Evolutionary conservation across 305 asterid genomes (phyloP), one percentile per base, ranked within the genome.

Genomic region (Fraxinus floribunda): DNA sequence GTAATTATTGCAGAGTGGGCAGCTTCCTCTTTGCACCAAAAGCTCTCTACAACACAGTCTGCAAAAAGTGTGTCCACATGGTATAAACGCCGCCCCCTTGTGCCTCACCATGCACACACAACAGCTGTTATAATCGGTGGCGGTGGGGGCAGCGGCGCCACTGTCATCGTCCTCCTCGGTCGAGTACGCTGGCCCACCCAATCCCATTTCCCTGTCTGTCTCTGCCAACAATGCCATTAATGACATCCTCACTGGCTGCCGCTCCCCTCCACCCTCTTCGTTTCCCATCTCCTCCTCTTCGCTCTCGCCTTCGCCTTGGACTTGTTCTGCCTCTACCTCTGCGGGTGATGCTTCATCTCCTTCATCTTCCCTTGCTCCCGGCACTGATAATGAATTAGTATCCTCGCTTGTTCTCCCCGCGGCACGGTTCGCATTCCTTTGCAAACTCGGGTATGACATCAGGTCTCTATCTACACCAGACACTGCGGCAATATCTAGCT

Each of bases 141-240:
- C 13, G 9, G 68, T 5, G 34, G 32, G 15, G 24, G 68, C 18
- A 15, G 13, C 35, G 35, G 32, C 18, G n/a, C 34, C 7, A 11
- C 16, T 26, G n/a, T 66, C 73, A 7, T 66, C n/a, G 0, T 8
- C 82, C 77, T 77, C 86, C 3, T 78, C 87, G 75, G 83, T 78
- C 49, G 35, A 20, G 75, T 66, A 83, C 32, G 80, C 80, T 35
- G 86, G 80, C 7, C 86, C 86, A 18, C 87, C 92, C 32, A 85
- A 22, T 1, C 89, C 92, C 88, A 89, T 81, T 73, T 86, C 89
- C 86, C 88, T 72, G 26, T 90, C 97, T 20, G 84, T 90, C 87
- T 93, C 94, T 66, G 92, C 95, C 87, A 91, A 79, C 74, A 93
- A 81, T 13, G 95, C 86, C 95, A 93, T 93, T 81, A 93, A 78